Base-by-base conservation (phyloP, 306 rosid species). In the Rubus idaeus region DNA sequence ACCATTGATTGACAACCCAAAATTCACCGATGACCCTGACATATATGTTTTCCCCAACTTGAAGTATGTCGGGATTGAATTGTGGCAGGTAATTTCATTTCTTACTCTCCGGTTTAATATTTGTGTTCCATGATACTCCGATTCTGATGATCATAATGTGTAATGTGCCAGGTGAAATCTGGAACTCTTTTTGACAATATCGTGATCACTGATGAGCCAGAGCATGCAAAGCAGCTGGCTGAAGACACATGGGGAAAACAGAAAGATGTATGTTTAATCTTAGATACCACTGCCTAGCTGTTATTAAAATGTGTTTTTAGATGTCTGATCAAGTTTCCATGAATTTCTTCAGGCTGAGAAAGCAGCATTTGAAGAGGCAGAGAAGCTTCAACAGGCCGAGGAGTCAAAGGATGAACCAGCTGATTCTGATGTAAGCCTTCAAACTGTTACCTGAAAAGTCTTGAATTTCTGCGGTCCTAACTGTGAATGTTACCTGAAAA, bases 211-310 rank as follows among this genome's bases (percentile, higher is more conserved):
- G 99, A 96, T 73, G 99, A 96, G 75, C 83, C 94, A 1, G 97
- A 96, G 73, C 88, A 96, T 68, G 99, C 98, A n/a, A 92, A 89
- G 86, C 91, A 92, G 81, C 20, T 96, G 35, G 94, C 93, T 40
- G 99, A 92, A 84, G 94, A 92, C 71, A 92, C 99, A 68, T 96
- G 99, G 98, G 98, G 88, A 79, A 92, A 92, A 78, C 88, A 92
- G 10, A 96, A 96, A 83, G 99, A 96, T 79, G 99, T 96, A 75
- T 78, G 91, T 70, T 42, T 39, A 3, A 53, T 67, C 55, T 66
- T 35, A 56, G 6, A 41, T 35, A 71, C 65, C 63, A 30, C 40
- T 49, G 40, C 40, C 61, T 64, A 9, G 2, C 8, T 18, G 21
- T 14, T 35, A 10, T 12, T 12, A n/a, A 8, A 51, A 67, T 30